Base-by-base conservation (phyloP, 192 early-diverging fungal genomes). In the Umbelopsis sp. region DNA sequence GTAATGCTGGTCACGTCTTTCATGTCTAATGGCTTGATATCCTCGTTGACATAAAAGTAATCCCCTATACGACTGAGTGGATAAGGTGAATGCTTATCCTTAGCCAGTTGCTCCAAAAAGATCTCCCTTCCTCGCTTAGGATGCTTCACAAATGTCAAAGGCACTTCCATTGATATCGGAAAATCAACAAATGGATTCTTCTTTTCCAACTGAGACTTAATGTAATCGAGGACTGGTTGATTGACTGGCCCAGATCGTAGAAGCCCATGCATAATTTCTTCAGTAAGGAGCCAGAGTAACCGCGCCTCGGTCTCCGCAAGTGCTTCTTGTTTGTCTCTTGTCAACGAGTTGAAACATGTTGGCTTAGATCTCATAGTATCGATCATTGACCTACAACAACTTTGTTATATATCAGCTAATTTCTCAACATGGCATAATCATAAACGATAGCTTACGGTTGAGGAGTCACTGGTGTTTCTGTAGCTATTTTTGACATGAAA, bases 211-310 rank as follows among this genome's bases (percentile, higher is more conserved):
- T 88, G 85, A 2, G 77, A 73, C 50, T 88, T 84, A 17, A 86
- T 78, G 72, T 84, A 82, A 36, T 75, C 68, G 14, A 88, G 69
- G 0, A 84, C 78, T 16, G 80, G 72, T 21, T 81, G 72, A 1
- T 85, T 83, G 6, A 90, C 76, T 10, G 88, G 87, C 7, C 80
- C 69, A n/a, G 89, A 76, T 22, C 84, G 77, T 31, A 94, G 75
- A 24, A 94, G 71, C 0, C 84, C 81, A 74, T 91, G 87, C 83
- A 94, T 88, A 22, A 94, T 83, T 76, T 94, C 91, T 56, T 94
- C 89, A 44, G 89, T 88, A n/a, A 92, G 80, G 0, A 92, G 65
- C 81, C 79, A 82, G 21, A 88, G 83, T 16, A 94, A 72, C 36
- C 86, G 76, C 2, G 80, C 71, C 53, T 84, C 83, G 1, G 87